phyloP scores from a whole-genome alignment of 2,329 filamentous ascomycete species.

The Onygenales sp. region DNA sequence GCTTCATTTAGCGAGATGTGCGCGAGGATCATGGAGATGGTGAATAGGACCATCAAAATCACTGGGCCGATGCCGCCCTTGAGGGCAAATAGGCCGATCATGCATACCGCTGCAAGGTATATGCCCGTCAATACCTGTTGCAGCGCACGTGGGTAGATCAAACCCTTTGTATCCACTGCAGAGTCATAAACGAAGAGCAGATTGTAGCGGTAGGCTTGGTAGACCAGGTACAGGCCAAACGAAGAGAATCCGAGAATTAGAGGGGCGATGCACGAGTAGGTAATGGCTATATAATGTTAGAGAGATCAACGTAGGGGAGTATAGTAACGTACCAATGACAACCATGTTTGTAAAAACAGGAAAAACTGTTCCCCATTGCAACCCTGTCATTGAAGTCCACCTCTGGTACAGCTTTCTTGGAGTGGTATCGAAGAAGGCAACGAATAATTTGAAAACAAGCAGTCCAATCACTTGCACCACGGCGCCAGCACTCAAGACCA shows the following conservation, averaged over 20 bases:
- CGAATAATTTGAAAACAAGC: constrained; percentile 60
- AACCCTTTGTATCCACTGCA: constrained; percentile 73
- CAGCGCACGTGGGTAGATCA: constrained; percentile 77
- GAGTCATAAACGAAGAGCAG: constrained; percentile 77
- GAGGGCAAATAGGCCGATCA: constrained; percentile 76
- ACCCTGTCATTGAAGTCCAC: constrained; percentile 63
- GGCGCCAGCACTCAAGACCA: constrained; percentile 63
- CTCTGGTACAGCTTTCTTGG: constrained; percentile 68
- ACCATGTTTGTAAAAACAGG: constrained; percentile 72
- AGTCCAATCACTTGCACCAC: constrained; percentile 66
- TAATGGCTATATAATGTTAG: constrained; percentile 50
- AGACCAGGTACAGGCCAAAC: constrained; percentile 68
- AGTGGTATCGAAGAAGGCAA: constrained; percentile 61
- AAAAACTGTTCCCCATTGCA: constrained; percentile 76
- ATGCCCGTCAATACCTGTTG: constrained; percentile 76
- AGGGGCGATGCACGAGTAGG: constrained; percentile 79
- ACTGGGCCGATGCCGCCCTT: constrained; percentile 55
- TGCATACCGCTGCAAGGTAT: constrained; percentile 72
- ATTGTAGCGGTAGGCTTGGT: constrained; percentile 84
- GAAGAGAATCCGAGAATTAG: constrained; percentile 74
- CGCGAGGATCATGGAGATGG: constrained; percentile 65
- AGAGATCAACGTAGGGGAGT: neutral
- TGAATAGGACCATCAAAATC: constrained; percentile 65
- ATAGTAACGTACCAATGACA: constrained; percentile 55
- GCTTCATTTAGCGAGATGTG: constrained; percentile 49